These are phyloP conservation scores for Mycena sp. DNA, from an alignment of 1,284 basidiomycete genomes.

Conservation along the genomic window DNA sequence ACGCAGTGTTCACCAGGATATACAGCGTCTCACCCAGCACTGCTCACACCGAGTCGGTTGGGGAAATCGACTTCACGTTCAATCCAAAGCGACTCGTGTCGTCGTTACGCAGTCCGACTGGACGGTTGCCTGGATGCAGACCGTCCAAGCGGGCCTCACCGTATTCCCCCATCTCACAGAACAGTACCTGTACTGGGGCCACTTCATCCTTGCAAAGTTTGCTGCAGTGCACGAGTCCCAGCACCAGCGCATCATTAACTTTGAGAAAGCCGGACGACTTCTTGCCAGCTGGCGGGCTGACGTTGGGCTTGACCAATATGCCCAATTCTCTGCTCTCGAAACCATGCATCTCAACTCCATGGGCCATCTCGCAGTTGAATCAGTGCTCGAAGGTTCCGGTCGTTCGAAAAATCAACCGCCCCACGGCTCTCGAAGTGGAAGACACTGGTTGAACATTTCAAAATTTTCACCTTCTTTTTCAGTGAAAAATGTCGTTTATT, in stretches of 20 bases:
- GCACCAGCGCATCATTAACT: slow-evolving; percentile 26
- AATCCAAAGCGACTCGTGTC: no score
- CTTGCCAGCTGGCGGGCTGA: slow-evolving; percentile 12
- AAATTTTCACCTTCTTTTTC: no score
- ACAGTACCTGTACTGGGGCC: slow-evolving; percentile 7
- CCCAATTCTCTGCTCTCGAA: background rate
- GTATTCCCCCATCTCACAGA: slow-evolving; percentile 18
- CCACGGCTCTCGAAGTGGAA: background rate
- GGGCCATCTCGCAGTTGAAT: background rate
- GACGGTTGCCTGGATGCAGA: no score
- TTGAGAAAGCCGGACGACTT: slow-evolving; percentile 18
- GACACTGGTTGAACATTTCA: no score
- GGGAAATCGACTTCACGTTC: slow-evolving; percentile 6
- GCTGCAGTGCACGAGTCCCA: slow-evolving; percentile 24
- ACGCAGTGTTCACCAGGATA: slow-evolving; percentile 29
- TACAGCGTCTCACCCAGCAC: slow-evolving; percentile 22
- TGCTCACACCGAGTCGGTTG: no score
- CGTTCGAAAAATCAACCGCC: background rate
- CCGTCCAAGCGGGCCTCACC: slow-evolving; percentile 4
- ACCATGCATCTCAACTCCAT: background rate
- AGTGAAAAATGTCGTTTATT: no score
- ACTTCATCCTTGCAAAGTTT: slow-evolving; percentile 13
- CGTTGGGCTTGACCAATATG: background rate
- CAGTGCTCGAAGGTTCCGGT: no score
- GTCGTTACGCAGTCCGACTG: no score